Evolutionary conservation across 305 asterid species (phyloP).

Genomic region (Euphrasia arctica): DNA sequence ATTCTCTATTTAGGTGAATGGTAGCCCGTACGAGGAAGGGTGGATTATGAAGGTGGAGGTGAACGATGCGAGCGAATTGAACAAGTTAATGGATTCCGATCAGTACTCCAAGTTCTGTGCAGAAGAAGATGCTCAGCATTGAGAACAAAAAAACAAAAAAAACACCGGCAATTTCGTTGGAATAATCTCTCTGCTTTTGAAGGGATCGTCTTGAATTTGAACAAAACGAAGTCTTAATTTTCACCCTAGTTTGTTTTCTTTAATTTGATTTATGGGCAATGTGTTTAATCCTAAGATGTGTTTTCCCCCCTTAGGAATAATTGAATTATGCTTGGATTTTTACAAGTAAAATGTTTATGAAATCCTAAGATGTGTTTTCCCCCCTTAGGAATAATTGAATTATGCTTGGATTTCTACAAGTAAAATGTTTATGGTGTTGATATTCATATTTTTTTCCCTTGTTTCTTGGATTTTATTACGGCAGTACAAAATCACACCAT

Average conservation of each 20-base stretch:
- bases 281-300: conserved; percentile 24
- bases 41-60: conserved; percentile 94
- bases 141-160: conserved; percentile 20
- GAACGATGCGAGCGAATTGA: conserved; percentile 43
- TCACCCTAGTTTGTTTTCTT: not conserved
- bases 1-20: conserved; percentile 49
- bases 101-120: conserved; percentile 71
- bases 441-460: too few species aligned
- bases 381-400: not conserved
- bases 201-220: conserved; percentile 25
- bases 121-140: conserved; percentile 79
- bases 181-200: conserved; percentile 22
- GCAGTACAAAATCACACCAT: too few species aligned
- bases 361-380: conserved; percentile 20
- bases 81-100: conserved; percentile 57
- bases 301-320: not conserved
- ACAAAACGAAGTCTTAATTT: conserved; percentile 1
- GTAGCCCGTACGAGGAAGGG: conserved; percentile 73
- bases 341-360: too few species aligned
- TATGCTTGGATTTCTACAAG: too few species aligned
- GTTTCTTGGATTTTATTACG: too few species aligned
- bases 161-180: conserved; percentile 4
- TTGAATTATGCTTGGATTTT: too few species aligned
- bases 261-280: conserved; percentile 3
- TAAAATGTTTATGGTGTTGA: too few species aligned